Percentiles rank a stretch among this genome's conserved stretches.
phyloP scores from a whole-genome alignment of 441 rosid species.

The Dalechampia spathulata region DNA sequence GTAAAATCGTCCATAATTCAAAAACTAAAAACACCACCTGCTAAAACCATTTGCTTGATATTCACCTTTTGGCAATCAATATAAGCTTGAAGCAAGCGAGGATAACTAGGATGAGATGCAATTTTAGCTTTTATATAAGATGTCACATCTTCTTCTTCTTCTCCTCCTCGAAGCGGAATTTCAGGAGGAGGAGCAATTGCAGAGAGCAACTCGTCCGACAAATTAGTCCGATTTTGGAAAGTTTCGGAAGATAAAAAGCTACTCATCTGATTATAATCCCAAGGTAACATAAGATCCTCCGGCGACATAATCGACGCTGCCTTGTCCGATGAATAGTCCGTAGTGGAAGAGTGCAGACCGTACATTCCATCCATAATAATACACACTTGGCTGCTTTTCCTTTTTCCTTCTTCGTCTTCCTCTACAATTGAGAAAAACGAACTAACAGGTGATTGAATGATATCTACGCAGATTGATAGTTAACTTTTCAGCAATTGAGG shows the following conservation, averaged over 20 bases:
- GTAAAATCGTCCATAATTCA: no score
- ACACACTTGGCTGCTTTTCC: background rate
- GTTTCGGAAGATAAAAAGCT: conserved; percentile 28
- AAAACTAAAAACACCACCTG: no score
- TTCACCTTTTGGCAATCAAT: conserved; percentile 91
- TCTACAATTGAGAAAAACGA: no score
- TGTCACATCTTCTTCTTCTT: conserved; percentile 34
- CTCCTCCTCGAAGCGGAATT: conserved; percentile 10
- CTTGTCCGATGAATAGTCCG: conserved; percentile 43
- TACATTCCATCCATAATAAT: conserved; percentile 65
- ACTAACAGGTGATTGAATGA: no score
- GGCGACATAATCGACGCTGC: conserved; percentile 45
- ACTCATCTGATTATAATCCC: conserved; percentile 35
- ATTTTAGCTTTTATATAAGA: conserved; percentile 59
- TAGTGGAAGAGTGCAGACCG: conserved; percentile 42
- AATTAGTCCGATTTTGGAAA: conserved; percentile 33
- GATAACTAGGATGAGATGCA: conserved; percentile 74
- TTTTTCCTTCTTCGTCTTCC: no score
- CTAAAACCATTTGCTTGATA: no score
- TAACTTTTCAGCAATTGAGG: no score
- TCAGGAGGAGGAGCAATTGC: conserved; percentile 50
- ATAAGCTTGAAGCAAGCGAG: conserved; percentile 80
- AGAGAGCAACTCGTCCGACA: conserved; percentile 58
- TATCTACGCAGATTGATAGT: no score
- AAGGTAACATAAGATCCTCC: conserved; percentile 51